A percentile compares a stretch with the other conserved stretches of the same genome.
Evolutionary conservation across 2,329 filamentous ascomycete genomes (phyloP).

Genomic region (Aspergillus pseudonomiae): DNA sequence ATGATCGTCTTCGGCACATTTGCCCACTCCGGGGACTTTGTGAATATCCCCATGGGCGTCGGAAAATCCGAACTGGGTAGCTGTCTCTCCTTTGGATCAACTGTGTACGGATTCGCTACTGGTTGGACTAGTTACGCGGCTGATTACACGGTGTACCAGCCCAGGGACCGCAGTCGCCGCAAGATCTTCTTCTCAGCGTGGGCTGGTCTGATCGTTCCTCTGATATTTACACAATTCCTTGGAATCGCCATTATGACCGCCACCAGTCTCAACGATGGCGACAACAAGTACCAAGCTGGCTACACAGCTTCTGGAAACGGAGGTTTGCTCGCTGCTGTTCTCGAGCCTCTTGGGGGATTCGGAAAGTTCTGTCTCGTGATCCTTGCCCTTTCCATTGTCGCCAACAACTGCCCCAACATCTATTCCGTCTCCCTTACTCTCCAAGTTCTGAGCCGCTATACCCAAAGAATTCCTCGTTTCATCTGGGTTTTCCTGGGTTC

Average conservation of each 20-base stretch:
- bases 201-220: slow-evolving; percentile 68
- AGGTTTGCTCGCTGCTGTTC: slow-evolving; percentile 67
- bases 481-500: slow-evolving; percentile 67
- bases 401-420: slow-evolving; percentile 72
- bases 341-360: slow-evolving; percentile 67
- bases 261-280: slow-evolving; percentile 55
- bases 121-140: slow-evolving; percentile 76
- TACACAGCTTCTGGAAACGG: slow-evolving; percentile 64
- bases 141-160: slow-evolving; percentile 82
- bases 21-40: slow-evolving; percentile 67
- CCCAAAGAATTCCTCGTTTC: slow-evolving; percentile 67
- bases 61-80: slow-evolving; percentile 64
- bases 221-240: slow-evolving; percentile 74
- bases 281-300: slow-evolving; percentile 59
- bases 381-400: slow-evolving; percentile 67
- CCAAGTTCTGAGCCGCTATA: slow-evolving; percentile 64
- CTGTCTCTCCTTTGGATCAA: slow-evolving; percentile 67
- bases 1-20: slow-evolving; percentile 71
- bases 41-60: slow-evolving; percentile 61
- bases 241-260: slow-evolving; percentile 72
- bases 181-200: slow-evolving; percentile 73
- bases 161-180: slow-evolving; percentile 58
- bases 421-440: slow-evolving; percentile 71
- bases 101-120: slow-evolving; percentile 69
- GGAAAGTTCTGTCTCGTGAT: slow-evolving; percentile 73